Conservation (phyloP, 768 basidiomycete genomes). For the Lentinula boryana region DNA sequence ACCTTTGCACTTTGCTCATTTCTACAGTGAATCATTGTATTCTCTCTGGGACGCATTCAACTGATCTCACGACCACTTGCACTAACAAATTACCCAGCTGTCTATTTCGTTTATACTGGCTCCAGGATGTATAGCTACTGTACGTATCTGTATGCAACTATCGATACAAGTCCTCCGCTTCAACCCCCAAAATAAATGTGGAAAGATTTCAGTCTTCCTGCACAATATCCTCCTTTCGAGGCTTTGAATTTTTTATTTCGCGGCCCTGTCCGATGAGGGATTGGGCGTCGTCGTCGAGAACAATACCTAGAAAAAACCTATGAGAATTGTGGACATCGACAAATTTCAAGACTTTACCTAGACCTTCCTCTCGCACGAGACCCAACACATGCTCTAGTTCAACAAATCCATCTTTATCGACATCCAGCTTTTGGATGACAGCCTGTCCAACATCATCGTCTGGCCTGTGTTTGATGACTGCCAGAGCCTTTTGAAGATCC, state of each 20-base stretch:
- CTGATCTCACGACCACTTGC: neutral
- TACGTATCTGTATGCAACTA: conserved; percentile 1
- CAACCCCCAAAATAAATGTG: neutral
- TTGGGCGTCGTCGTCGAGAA: conserved; percentile 82
- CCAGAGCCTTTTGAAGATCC: conserved; percentile 86
- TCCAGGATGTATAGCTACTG: conserved; percentile 1
- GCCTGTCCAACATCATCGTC: conserved; percentile 83
- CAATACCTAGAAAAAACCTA: conserved; percentile 46
- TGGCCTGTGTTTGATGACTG: conserved; percentile 91
- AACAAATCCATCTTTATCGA: conserved; percentile 93
- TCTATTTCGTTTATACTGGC: neutral
- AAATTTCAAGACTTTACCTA: conserved; percentile 41
- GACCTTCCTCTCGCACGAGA: conserved; percentile 80
- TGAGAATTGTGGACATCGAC: neutral
- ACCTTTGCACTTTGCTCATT: neutral
- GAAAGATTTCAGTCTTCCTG: conserved; percentile 1
- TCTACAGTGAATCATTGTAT: neutral
- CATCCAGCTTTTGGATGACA: conserved; percentile 90
- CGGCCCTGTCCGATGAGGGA: conserved; percentile 77
- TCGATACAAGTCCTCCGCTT: conserved; percentile 1
- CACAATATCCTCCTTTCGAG: conserved; percentile 96
- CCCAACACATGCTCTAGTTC: conserved; percentile 93
- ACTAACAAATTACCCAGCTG: neutral
- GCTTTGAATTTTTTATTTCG: conserved; percentile 73
- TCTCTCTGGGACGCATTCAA: neutral